phyloP scores from a whole-genome alignment of 306 rosid genomes.

The Hippophae gyantsensis region DNA sequence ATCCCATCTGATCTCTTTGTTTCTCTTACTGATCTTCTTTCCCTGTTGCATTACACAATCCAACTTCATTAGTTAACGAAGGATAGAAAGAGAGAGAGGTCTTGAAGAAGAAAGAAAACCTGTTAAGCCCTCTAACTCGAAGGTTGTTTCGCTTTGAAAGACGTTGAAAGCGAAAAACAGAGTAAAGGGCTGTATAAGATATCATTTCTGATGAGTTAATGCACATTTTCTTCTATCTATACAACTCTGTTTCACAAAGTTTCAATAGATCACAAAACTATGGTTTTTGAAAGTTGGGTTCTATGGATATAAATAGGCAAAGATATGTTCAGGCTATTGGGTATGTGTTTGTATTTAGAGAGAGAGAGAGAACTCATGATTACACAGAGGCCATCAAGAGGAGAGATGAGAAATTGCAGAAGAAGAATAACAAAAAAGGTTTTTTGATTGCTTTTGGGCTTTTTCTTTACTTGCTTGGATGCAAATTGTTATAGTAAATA shows the following conservation, averaged over 20 bases:
- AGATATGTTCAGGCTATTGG: background rate
- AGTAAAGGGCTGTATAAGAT: too few species aligned
- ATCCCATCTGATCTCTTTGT: constrained; percentile 10
- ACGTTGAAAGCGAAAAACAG: too few species aligned
- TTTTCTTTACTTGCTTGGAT: too few species aligned
- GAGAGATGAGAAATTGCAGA: constrained; percentile 32
- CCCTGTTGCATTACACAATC: constrained; percentile 14
- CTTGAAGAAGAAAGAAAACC: constrained; percentile 1
- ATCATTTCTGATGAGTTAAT: too few species aligned
- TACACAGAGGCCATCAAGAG: constrained; percentile 48
- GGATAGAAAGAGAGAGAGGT: background rate
- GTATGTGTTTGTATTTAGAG: background rate
- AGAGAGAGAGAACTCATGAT: constrained; percentile 50
- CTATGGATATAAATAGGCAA: constrained; percentile 31
- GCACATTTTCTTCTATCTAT: too few species aligned
- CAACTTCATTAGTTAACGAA: too few species aligned
- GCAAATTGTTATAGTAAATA: too few species aligned
- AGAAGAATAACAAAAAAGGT: constrained; percentile 2
- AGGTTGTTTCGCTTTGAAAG: too few species aligned
- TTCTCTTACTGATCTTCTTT: constrained; percentile 16
- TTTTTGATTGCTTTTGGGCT: too few species aligned
- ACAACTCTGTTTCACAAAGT: too few species aligned
- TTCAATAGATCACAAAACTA: too few species aligned
- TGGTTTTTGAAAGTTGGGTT: constrained; percentile 18
- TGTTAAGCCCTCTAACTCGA: background rate